Conservation (phyloP, 2,329 filamentous ascomycete genomes). For the Calonectria honghensis region DNA sequence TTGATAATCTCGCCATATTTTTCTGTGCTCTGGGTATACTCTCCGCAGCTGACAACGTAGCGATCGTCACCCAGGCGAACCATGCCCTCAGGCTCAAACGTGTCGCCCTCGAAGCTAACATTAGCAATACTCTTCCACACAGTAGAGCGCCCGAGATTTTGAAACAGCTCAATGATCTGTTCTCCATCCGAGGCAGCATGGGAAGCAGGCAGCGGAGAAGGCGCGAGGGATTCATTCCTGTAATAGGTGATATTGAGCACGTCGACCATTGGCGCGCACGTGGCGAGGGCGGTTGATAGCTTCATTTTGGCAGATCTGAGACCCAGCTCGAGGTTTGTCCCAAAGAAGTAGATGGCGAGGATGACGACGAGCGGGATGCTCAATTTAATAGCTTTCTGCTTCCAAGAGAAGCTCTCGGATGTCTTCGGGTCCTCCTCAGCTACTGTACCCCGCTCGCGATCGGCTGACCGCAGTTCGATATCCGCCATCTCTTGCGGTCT, state of each 20-base stretch:
- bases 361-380: slow-evolving; percentile 43
- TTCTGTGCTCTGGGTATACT: slow-evolving; percentile 64
- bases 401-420: slow-evolving; percentile 33
- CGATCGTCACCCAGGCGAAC: slow-evolving; percentile 64
- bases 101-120: slow-evolving; percentile 65
- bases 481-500: slow-evolving; percentile 32
- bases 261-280: slow-evolving; percentile 45
- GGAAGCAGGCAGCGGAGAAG: slow-evolving; percentile 59
- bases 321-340: slow-evolving; percentile 39
- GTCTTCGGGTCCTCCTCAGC: not conserved
- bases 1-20: slow-evolving; percentile 67
- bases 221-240: slow-evolving; percentile 56
- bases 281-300: slow-evolving; percentile 42
- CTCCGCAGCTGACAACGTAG: slow-evolving; percentile 66
- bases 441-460: slow-evolving; percentile 23
- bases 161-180: slow-evolving; percentile 61
- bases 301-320: slow-evolving; percentile 44
- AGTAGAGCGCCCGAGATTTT: slow-evolving; percentile 61
- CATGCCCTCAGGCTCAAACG: slow-evolving; percentile 70
- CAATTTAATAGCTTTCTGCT: slow-evolving; percentile 43
- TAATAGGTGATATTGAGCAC: slow-evolving; percentile 60
- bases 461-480: slow-evolving; percentile 13
- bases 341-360: slow-evolving; percentile 46
- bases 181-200: slow-evolving; percentile 60
- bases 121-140: slow-evolving; percentile 65